phyloP scores from a whole-genome alignment of 371 early-diverging fungal genomes.

The Sporodiniella umbellata region DNA sequence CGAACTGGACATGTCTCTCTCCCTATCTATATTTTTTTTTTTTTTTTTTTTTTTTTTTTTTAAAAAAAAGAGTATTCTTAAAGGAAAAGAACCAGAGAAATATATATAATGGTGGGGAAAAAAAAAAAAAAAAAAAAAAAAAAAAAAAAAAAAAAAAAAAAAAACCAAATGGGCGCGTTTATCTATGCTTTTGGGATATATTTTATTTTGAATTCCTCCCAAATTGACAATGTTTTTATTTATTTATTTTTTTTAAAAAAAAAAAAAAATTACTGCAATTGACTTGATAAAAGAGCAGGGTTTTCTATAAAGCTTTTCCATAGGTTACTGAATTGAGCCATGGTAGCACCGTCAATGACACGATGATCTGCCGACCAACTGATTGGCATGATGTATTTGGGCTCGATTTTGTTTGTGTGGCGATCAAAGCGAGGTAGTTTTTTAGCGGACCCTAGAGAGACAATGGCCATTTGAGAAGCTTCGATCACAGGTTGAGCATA shows the following conservation, averaged over 20 bases:
- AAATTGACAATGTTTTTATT: background rate
- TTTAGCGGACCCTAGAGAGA: slow-evolving; percentile 81
- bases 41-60: too few relatives aligned
- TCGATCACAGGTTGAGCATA: slow-evolving; percentile 85
- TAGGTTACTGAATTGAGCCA: slow-evolving; percentile 80
- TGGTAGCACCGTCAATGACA: slow-evolving; percentile 92
- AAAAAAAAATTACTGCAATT: slow-evolving; percentile 33
- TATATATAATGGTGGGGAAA: too few relatives aligned
- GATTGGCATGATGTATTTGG: slow-evolving; percentile 65
- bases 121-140: too few relatives aligned
- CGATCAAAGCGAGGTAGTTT: slow-evolving; percentile 76
- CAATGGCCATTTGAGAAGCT: slow-evolving; percentile 81
- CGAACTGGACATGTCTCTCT: slow-evolving; percentile 1
- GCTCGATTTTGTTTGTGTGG: slow-evolving; percentile 58
- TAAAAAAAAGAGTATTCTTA: too few relatives aligned
- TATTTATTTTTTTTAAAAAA: too few relatives aligned
- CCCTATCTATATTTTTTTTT: background rate
- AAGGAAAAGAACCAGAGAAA: background rate
- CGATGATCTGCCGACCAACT: slow-evolving; percentile 97
- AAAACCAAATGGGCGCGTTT: background rate
- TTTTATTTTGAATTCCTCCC: background rate
- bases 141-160: too few relatives aligned
- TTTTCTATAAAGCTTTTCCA: slow-evolving; percentile 87
- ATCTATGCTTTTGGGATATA: too few relatives aligned
- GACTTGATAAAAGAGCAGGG: slow-evolving; percentile 54